These are phyloP conservation scores for Ananas comosus DNA, from an alignment of 176 grass and related monocot genomes.

Conservation along the genomic window DNA sequence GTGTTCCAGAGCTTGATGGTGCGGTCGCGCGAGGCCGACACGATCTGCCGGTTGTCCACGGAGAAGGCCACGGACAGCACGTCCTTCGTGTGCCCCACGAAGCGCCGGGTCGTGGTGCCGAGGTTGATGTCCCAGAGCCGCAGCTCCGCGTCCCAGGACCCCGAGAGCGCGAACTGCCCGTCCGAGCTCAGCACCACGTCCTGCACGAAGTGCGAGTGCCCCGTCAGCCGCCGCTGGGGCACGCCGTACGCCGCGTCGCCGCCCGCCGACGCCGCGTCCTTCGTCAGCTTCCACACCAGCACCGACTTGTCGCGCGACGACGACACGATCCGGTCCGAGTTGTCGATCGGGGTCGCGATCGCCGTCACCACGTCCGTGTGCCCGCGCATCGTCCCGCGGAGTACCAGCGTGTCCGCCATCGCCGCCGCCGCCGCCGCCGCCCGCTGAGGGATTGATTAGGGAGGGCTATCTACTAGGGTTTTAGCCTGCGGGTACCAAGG, in stretches of 20 bases:
- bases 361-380: constrained; percentile 58
- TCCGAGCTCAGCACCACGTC: constrained; percentile 77
- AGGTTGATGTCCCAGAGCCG: constrained; percentile 66
- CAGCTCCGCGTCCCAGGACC: constrained; percentile 73
- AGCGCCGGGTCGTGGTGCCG: constrained; percentile 48
- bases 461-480: background rate
- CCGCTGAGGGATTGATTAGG: background rate
- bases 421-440: constrained; percentile 20
- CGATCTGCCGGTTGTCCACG: constrained; percentile 74
- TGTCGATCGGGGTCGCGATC: constrained; percentile 41
- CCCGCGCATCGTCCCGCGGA: constrained; percentile 39
- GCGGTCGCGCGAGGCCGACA: constrained; percentile 62
- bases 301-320: constrained; percentile 62
- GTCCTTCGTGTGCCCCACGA: constrained; percentile 58
- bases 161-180: constrained; percentile 66
- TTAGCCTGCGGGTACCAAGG: background rate
- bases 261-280: constrained; percentile 17
- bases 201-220: constrained; percentile 73
- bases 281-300: constrained; percentile 45
- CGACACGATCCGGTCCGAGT: constrained; percentile 43
- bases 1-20: constrained; percentile 91
- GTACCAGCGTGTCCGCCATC: constrained; percentile 34
- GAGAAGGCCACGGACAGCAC: constrained; percentile 82
- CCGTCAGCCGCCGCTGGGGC: constrained; percentile 52
- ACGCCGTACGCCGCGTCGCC: constrained; percentile 21